Conservation (phyloP, 768 basidiomycete species). For the Postia placenta region DNA sequence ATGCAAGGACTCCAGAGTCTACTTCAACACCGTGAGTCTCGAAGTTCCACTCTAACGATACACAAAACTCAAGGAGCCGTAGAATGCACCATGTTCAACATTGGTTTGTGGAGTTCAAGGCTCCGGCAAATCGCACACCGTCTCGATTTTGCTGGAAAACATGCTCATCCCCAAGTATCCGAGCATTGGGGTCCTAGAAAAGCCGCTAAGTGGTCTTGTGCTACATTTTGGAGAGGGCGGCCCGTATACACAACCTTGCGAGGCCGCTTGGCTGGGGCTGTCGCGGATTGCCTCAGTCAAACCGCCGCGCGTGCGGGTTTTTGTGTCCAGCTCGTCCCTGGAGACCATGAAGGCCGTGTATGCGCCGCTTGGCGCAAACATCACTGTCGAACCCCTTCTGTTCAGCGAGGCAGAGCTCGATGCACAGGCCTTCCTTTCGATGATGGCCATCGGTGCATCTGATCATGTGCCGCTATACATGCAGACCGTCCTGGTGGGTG, state of each 20-base stretch:
- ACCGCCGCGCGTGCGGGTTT: conserved; percentile 37
- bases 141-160: conserved; percentile 61
- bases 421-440: conserved; percentile 60
- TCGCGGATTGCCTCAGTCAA: conserved; percentile 23
- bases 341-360: conserved; percentile 58
- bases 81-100: conserved; percentile 74
- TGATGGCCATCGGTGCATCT: conserved; percentile 66
- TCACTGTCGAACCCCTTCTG: conserved; percentile 48
- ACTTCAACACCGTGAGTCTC: conserved; percentile 54
- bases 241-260: conserved; percentile 47
- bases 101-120: conserved; percentile 76
- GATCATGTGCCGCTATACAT: conserved; percentile 64
- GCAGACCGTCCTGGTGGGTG: conserved; percentile 55
- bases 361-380: conserved; percentile 29
- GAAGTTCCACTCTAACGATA: neutral
- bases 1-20: neutral
- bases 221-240: conserved; percentile 71
- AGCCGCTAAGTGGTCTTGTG: conserved; percentile 56
- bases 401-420: conserved; percentile 60
- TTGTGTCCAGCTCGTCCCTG: conserved; percentile 55
- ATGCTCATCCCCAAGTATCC: conserved; percentile 55
- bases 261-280: conserved; percentile 56
- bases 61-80: neutral
- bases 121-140: conserved; percentile 69
- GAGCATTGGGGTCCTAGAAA: conserved; percentile 44